Conservation (phyloP, 495 filamentous ascomycete species). For the Symbiotaphrina buchneri region DNA sequence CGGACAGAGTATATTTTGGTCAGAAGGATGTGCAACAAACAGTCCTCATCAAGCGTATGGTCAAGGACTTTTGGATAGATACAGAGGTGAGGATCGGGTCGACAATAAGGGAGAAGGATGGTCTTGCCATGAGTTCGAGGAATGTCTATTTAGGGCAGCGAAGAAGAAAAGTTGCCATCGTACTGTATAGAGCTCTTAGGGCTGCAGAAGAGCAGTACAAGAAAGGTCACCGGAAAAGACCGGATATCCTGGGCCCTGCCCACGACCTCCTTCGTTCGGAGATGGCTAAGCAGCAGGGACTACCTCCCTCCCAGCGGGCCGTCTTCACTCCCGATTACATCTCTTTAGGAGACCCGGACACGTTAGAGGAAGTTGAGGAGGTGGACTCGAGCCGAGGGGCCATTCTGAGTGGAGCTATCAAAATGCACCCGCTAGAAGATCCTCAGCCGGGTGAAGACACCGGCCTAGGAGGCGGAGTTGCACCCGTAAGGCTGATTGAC, state of each 20-base stretch:
- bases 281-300: conserved; percentile 33
- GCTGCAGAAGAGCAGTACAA: conserved; percentile 47
- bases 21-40: conserved; percentile 98
- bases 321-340: conserved; percentile 76
- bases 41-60: conserved; percentile 67
- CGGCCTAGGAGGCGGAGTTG: conserved; percentile 42
- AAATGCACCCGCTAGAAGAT: conserved; percentile 64
- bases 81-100: conserved; percentile 48
- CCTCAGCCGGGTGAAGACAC: conserved; percentile 41
- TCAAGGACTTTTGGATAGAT: conserved; percentile 69
- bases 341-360: conserved; percentile 61
- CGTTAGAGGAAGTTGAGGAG: conserved; percentile 50
- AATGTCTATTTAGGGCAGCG: conserved; percentile 80
- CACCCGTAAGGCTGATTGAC: conserved; percentile 76
- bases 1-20: conserved; percentile 84
- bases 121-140: conserved; percentile 79
- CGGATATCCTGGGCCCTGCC: conserved; percentile 46
- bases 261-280: conserved; percentile 23
- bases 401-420: conserved; percentile 73
- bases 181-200: conserved; percentile 41
- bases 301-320: conserved; percentile 38
- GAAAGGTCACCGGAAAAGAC: conserved; percentile 29
- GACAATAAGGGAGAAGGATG: conserved; percentile 60
- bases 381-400: conserved; percentile 42
- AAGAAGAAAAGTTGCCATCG: conserved; percentile 45